A percentile compares a stretch with the other conserved stretches of the same genome.
Evolutionary conservation across 202 grass and related monocot genomes (phyloP).

Genomic region (Zoysia matrella): DNA sequence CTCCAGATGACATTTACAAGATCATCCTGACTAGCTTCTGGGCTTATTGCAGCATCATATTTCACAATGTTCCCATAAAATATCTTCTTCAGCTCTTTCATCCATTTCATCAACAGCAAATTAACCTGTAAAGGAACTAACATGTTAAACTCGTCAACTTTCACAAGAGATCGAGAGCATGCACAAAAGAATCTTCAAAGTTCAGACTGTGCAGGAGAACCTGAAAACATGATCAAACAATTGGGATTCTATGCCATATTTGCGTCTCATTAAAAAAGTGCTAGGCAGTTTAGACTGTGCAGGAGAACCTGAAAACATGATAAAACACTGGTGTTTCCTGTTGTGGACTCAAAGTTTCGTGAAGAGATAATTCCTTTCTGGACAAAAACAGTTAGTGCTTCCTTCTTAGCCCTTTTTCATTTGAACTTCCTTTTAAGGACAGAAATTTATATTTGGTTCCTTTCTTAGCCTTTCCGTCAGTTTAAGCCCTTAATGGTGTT

Average conservation of each 20-base stretch:
- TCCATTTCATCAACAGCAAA: conserved; percentile 94
- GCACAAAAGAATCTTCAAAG: conserved; percentile 10
- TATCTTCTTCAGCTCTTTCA: conserved; percentile 99
- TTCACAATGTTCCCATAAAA: conserved; percentile 99
- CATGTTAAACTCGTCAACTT: conserved; percentile 21
- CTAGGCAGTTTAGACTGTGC: no score
- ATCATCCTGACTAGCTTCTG: conserved; percentile 83
- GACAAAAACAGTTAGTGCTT: no score
- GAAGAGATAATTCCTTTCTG: no score
- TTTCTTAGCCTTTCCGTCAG: no score
- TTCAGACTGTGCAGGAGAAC: conserved; percentile 23
- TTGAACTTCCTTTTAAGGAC: no score
- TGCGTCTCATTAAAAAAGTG: background rate
- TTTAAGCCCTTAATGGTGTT: no score
- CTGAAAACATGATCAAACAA: conserved; percentile 20
- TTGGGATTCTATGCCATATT: background rate
- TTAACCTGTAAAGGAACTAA: conserved; percentile 71
- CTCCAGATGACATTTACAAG: conserved; percentile 95
- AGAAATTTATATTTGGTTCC: no score
- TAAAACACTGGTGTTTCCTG: no score
- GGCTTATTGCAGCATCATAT: conserved; percentile 77
- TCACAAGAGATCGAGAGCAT: conserved; percentile 5
- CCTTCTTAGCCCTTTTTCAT: no score
- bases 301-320: no score
- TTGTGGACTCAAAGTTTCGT: no score